Evolutionary conservation across 140 eudicot genomes (phyloP), one percentile per base, ranked within the genome.

Genomic region (Ambrosia hybrid): DNA sequence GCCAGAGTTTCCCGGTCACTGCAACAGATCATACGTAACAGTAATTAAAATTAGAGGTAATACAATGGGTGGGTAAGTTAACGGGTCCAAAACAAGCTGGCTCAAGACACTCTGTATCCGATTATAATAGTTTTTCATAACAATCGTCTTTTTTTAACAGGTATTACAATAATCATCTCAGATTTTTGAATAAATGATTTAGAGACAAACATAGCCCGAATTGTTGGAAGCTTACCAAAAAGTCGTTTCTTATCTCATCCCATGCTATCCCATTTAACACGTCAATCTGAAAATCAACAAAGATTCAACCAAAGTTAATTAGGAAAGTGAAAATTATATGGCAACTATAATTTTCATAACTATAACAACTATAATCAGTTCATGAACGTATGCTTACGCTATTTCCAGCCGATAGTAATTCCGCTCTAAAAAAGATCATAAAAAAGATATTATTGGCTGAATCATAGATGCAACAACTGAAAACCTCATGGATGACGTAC

Each of bases 191-290:
- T 21, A 21, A 21, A 21, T 21, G 26, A 21, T 21, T 21, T 49
- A 67, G 56, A 16, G 56, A 65, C 16, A 65, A 7, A 43, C n/a
- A 3, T 38, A 43, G 43, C 70, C 59, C 11, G 3, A 46, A 38
- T 13, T 16, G 15, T 34, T 46, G 67, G 58, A 39, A 79, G 77
- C 91, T 84, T 80, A 94, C 99, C 91, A 49, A 94, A 94, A 73
- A 90, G 64, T 16, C 99, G 96, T 45, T 86, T 41, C 6, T 71
- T 64, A 33, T 84, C 85, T 49, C 70, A 65, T 94, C 99, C 99
- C 99, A 94, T 30, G 99, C 99, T 85, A 94, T 94, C 78, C 99
- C 99, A 74, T 94, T 94, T 79, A 94, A 78, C 64, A 94, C 99
- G 59, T 94, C 96, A 81, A 90, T 82, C 76, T 77, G 66, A 13